Percentiles rank a stretch among this genome's conserved stretches.
These are phyloP conservation scores for Zoysia japonica DNA, from an alignment of 176 grass and related monocot species.

Conservation along the genomic window DNA sequence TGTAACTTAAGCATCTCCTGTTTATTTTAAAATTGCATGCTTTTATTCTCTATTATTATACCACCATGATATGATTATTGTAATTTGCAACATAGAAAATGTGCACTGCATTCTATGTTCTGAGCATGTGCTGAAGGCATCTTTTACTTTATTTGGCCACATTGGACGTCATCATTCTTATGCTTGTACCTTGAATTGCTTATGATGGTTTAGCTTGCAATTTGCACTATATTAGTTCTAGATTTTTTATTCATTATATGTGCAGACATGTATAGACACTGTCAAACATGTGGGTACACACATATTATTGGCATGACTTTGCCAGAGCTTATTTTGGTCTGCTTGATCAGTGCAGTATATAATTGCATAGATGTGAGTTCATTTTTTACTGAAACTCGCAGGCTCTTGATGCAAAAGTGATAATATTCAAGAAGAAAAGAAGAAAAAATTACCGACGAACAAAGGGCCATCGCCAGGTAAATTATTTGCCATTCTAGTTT, in stretches of 20 bases:
- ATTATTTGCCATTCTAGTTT: background rate
- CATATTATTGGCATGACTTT: background rate
- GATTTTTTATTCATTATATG: slow-evolving; percentile 5
- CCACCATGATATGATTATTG: slow-evolving; percentile 5
- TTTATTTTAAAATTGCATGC: background rate
- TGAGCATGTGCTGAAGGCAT: slow-evolving; percentile 13
- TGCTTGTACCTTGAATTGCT: slow-evolving; percentile 23
- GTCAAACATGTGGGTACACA: background rate
- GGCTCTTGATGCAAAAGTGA: slow-evolving; percentile 96
- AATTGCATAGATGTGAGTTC: slow-evolving; percentile 5
- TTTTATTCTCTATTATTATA: background rate
- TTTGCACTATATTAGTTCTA: background rate
- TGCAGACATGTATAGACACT: background rate
- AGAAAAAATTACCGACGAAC: slow-evolving; percentile 98
- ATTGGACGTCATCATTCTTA: slow-evolving; percentile 17
- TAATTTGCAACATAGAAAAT: slow-evolving; percentile 12
- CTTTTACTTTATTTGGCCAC: background rate
- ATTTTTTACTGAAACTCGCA: slow-evolving; percentile 29
- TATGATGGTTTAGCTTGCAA: slow-evolving; percentile 4
- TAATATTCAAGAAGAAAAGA: slow-evolving; percentile 99
- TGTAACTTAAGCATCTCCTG: background rate
- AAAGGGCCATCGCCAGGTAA: slow-evolving; percentile 95
- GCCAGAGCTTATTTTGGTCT: slow-evolving; percentile 15
- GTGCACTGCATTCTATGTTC: background rate
- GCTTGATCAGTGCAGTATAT: background rate